phyloP scores from a whole-genome alignment of 2,329 filamentous ascomycete genomes.

The Fusarium sp. region DNA sequence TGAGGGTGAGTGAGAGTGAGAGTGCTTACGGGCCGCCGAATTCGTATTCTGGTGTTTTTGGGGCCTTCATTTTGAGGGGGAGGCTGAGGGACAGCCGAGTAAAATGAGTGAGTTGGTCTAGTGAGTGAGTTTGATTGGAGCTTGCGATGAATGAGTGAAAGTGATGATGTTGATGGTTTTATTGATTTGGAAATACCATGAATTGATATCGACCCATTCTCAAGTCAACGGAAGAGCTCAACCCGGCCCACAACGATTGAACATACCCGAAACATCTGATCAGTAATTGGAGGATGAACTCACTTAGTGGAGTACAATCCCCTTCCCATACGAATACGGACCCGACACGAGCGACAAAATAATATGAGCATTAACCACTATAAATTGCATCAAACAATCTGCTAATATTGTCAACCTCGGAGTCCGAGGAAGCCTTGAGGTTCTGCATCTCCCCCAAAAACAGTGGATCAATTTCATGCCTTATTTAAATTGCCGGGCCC shows the following conservation, averaged over 20 bases:
- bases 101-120: neutral
- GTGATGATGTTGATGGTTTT: neutral
- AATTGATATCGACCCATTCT: conserved; percentile 31
- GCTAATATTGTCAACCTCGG: neutral
- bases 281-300: neutral
- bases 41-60: conserved; percentile 37
- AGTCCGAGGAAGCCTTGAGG: neutral
- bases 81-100: no score
- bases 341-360: neutral
- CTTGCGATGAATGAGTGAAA: no score
- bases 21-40: conserved; percentile 47
- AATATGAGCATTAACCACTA: rapidly evolving
- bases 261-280: neutral
- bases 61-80: conserved; percentile 11
- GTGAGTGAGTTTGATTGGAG: neutral
- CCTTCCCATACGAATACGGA: conserved; percentile 7
- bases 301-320: neutral
- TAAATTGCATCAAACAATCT: rapidly evolving
- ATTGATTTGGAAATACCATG: neutral
- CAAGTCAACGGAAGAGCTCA: conserved; percentile 19
- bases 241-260: conserved; percentile 27
- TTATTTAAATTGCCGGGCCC: neutral
- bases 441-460: neutral
- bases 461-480: neutral
- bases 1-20: no score